Conservation (phyloP, 2,329 filamentous ascomycete species). For the Eutypella sp. region DNA sequence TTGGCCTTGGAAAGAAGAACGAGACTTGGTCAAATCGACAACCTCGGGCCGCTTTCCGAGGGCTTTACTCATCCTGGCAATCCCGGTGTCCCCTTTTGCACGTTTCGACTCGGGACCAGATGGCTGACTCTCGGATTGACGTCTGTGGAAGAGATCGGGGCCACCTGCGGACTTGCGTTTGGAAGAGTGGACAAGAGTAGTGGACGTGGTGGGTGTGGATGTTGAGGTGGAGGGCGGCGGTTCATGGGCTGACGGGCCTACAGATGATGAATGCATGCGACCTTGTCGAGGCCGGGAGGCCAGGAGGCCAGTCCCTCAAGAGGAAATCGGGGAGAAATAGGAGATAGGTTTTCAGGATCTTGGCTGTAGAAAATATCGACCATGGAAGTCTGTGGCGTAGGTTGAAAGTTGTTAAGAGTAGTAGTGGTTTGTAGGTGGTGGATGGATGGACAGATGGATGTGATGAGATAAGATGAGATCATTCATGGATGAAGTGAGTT, state of each 20-base stretch:
- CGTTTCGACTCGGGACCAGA: constrained; percentile 17
- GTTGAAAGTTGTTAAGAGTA: not conserved
- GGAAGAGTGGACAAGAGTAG: constrained; percentile 17
- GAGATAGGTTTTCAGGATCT: not conserved
- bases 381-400: too few species aligned
- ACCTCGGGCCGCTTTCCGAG: constrained; percentile 33
- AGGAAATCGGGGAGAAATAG: constrained; percentile 1
- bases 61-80: constrained; percentile 22
- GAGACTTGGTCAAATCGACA: constrained; percentile 42
- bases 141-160: constrained; percentile 6
- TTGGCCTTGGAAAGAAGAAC: constrained; percentile 61
- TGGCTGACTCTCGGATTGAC: constrained; percentile 4
- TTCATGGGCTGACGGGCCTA: constrained; percentile 18
- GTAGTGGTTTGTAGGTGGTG: not conserved
- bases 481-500: too few species aligned
- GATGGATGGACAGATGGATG: too few species aligned
- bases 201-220: too few species aligned
- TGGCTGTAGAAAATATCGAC: not conserved
- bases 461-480: too few species aligned
- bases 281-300: constrained; percentile 22
- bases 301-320: constrained; percentile 20
- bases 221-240: constrained; percentile 5
- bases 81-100: constrained; percentile 11
- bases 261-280: constrained; percentile 25
- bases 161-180: constrained; percentile 19